Percentiles rank a stretch among this genome's conserved stretches.
phyloP scores from a whole-genome alignment of 495 filamentous ascomycete species.

The Talaromyces nanjingensis region DNA sequence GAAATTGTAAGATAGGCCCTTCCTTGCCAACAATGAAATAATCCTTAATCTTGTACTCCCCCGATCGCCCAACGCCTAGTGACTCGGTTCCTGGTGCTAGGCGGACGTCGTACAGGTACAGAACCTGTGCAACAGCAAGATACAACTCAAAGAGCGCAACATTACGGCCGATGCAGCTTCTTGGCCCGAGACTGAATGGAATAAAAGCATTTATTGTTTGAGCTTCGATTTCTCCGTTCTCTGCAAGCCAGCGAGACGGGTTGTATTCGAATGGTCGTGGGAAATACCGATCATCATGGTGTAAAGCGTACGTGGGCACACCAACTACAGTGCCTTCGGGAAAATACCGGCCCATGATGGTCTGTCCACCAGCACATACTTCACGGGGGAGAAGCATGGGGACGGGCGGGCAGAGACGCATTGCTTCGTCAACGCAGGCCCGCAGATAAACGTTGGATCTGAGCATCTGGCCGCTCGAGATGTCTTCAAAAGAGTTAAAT shows the following conservation, averaged over 20 bases:
- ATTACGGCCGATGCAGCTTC: conserved; percentile 8
- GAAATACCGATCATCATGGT: conserved; percentile 26
- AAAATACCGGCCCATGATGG: conserved; percentile 42
- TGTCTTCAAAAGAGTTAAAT: conserved; percentile 18
- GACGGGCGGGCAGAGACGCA: conserved; percentile 54
- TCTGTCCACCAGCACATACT: conserved; percentile 48
- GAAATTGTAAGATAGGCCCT: conserved; percentile 10
- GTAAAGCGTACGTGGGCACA: conserved; percentile 31
- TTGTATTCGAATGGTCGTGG: conserved; percentile 24
- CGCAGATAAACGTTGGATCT: conserved; percentile 42
- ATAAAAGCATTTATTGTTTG: conserved; percentile 3
- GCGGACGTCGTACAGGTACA: conserved; percentile 23
- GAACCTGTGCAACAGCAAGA: conserved; percentile 30
- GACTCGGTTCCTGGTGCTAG: background rate
- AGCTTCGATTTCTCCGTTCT: too few relatives aligned
- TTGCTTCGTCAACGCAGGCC: conserved; percentile 52
- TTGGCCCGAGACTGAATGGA: conserved; percentile 9
- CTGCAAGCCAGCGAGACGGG: conserved; percentile 12
- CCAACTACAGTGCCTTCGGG: conserved; percentile 54
- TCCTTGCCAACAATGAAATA: background rate
- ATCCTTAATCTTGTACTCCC: conserved; percentile 3
- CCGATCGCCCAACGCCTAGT: background rate
- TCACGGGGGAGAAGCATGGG: conserved; percentile 57
- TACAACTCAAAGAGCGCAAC: conserved; percentile 22
- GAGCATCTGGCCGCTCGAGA: conserved; percentile 37